These are phyloP conservation scores for Globisporangium barbulae DNA, from an alignment of 352 stramenopile genomes.

Conservation along the genomic window DNA sequence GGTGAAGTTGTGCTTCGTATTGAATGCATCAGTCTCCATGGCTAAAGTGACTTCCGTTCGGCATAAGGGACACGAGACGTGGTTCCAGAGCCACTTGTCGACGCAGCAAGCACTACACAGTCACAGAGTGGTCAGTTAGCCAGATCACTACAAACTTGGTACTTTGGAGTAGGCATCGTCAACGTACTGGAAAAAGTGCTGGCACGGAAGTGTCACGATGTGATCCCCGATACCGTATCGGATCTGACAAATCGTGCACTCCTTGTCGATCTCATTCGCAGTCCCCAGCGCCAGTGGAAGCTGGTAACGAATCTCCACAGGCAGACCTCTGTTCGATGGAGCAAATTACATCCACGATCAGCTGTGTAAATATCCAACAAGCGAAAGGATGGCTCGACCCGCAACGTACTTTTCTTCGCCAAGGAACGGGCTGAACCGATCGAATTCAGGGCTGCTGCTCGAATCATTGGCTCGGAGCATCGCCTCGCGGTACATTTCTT, in stretches of 20 bases:
- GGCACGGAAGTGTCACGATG: constrained; percentile 77
- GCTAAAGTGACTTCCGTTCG: constrained; percentile 73
- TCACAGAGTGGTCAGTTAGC: background rate
- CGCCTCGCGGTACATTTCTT: constrained; percentile 65
- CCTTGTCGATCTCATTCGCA: constrained; percentile 78
- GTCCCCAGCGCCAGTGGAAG: constrained; percentile 74
- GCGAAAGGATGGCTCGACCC: background rate
- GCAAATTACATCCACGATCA: background rate
- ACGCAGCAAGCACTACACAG: constrained; percentile 64
- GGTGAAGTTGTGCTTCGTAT: constrained; percentile 72
- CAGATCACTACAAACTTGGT: background rate
- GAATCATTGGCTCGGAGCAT: constrained; percentile 51
- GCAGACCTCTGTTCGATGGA: constrained; percentile 43
- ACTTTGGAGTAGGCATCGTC: background rate
- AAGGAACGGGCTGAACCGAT: constrained; percentile 63
- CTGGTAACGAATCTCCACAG: constrained; percentile 78
- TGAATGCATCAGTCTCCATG: constrained; percentile 29
- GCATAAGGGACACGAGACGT: constrained; percentile 83
- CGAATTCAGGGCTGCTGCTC: constrained; percentile 69
- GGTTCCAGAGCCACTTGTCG: constrained; percentile 85
- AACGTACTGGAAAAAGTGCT: constrained; percentile 88
- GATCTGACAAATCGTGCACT: constrained; percentile 85
- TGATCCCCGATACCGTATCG: constrained; percentile 81
- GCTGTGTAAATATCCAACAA: background rate
- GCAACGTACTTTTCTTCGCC: constrained; percentile 60